phyloP scores from a whole-genome alignment of 2,329 filamentous ascomycete genomes.

The Diaporthe caulivora region DNA sequence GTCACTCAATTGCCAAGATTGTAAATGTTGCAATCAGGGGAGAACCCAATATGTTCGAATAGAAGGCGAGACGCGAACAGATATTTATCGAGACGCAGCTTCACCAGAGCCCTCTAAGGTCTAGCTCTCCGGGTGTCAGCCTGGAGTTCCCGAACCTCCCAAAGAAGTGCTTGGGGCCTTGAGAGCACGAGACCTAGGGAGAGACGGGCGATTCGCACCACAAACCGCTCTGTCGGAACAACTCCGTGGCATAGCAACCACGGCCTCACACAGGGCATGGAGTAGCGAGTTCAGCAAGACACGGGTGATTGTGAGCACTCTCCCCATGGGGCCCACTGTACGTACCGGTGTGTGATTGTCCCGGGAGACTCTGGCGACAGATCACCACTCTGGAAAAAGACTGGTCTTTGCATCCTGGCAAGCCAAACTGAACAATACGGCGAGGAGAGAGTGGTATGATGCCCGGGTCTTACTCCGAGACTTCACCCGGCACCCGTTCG shows the following conservation, averaged over 20 bases:
- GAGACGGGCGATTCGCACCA: not conserved
- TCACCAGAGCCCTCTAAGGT: not conserved
- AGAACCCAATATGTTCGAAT: not conserved
- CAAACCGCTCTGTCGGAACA: not conserved
- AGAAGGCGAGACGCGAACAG: not conserved
- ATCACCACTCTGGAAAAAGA: not conserved
- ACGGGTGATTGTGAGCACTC: not conserved
- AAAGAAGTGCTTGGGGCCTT: not conserved
- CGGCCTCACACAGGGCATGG: not conserved
- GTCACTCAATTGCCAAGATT: not conserved
- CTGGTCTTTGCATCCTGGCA: not conserved
- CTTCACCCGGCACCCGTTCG: conserved; percentile 2
- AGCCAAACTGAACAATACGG: not conserved
- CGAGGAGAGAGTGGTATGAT: not conserved
- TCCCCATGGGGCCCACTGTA: not conserved
- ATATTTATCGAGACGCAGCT: not conserved
- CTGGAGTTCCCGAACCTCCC: not conserved
- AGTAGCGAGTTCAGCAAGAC: too few relatives aligned
- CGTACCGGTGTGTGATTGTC: not conserved
- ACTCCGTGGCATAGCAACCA: not conserved
- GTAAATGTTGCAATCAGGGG: not conserved
- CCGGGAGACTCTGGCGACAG: not conserved
- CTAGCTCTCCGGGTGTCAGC: not conserved
- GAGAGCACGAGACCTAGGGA: not conserved
- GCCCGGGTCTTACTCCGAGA: not conserved